Evolutionary conservation across 1,284 basidiomycete species (phyloP), one percentile per base, ranked within the genome.

Genomic region (Fomitopsis palustris): DNA sequence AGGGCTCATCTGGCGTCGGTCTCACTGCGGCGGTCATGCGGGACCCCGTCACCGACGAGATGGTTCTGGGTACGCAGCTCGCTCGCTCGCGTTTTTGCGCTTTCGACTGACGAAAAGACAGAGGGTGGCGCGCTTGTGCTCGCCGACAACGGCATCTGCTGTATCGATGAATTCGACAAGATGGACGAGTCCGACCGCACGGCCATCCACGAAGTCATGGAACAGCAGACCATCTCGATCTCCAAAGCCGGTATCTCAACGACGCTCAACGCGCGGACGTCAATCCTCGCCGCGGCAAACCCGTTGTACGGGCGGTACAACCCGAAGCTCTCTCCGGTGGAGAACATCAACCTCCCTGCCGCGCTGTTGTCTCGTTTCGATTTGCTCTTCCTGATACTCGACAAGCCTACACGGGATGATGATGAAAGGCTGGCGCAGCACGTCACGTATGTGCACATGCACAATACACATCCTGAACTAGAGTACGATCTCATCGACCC

Each of bases 171-270:
- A 72, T 99, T 99, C 73, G 97, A 99, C 79, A 99, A 99, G 77
- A 99, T 99, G 97, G 97, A 99, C 66, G 97, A 99, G 75, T 76
- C 92, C 2, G 97, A 99, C 74, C 85, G 97, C 62, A 99, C 97
- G 0, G 95, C 97, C 14, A 99, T 99, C 64, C 97, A 99, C 79
- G 97, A 99, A 82, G 97, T 99, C 58, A 99, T 99, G 97, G 96
- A 99, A 75, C 96, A 99, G 72, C 96, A 99, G 76, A 99, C 97
- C 1, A 99, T 99, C 64, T 98, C 95, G 2, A 99, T 99, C 66
- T 96, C 95, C 47, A 99, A 99, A 77, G 97, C 97, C 2, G 97
- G 97, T 21, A 99, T 99, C 73, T 97, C 95, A 0, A 99, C 97
- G 0, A 99, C 97, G 0, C 82, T 99, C 39, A 99, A 99, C 70